Evolutionary conservation across 2,329 filamentous ascomycete genomes (phyloP), one percentile per base, ranked within the genome.

Genomic region (Rachicladosporium sp.): DNA sequence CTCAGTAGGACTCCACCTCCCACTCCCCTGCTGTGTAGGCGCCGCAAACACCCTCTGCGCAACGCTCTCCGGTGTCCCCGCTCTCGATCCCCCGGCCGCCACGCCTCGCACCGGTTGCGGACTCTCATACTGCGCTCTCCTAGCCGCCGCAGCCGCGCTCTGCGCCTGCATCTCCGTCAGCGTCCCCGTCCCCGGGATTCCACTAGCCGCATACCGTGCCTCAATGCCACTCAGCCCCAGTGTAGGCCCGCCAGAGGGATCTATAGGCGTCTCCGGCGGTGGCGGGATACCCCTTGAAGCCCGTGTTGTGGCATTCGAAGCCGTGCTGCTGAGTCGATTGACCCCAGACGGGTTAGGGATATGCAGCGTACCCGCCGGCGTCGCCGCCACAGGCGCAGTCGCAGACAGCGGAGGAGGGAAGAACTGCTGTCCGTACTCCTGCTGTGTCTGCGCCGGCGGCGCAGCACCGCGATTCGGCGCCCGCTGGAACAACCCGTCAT

Each of bases 1-100:
- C 59, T 98, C 91, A 3, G 91, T 96, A 1, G 91, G 91, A 7
- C 89, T 96, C 91, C 89, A 96, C 23, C 88, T 88, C 35, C 89
- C 74, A 19, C 70, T 57, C 35, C 13, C 27, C 19, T 46, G 43
- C 35, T 29, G 29, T 12, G 39, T 27, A 27, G 23, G 23, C 23
- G 23, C 23, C 6, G 23, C 23, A 27, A 27, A 27, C 23, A 27
- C 23, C 23, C 23, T 27, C 23, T 27, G 23, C 23, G 23, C 23
- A 27, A 46, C 37, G 33, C 46, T 45, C 42, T 64, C 62, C 10
- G 63, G 65, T 33, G 64, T 60, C 27, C 60, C 56, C 29, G 66
- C 65, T 40, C 43, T 27, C 23, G 23, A 6, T 4, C 23, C 23
- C 8, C 23, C 23, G 8, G 66, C 64, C 39, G 70, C 66, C 29